Conservation (phyloP, 2,329 filamentous ascomycete species). For the Neobulgaria alba region DNA sequence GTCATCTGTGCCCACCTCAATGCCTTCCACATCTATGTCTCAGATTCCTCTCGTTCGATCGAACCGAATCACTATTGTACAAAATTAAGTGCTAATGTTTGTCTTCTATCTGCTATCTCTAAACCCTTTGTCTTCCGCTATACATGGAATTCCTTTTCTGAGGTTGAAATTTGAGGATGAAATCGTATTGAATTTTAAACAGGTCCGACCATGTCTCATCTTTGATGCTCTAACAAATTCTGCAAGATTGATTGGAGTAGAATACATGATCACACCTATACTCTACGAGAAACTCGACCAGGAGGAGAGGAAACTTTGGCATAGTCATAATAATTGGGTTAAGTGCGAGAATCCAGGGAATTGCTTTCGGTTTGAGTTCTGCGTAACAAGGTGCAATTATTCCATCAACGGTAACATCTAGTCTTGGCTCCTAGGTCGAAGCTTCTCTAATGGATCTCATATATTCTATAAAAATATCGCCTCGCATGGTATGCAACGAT, state of each 20-base stretch:
- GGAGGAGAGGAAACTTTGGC: constrained; percentile 70
- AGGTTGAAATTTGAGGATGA: background rate
- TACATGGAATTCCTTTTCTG: background rate
- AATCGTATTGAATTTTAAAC: too few species aligned
- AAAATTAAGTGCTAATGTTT: constrained; percentile 64
- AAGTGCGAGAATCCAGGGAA: too few species aligned
- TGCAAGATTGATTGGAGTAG: constrained; percentile 71
- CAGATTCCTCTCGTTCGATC: constrained; percentile 49
- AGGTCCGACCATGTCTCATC: constrained; percentile 65
- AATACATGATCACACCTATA: constrained; percentile 60
- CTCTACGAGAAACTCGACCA: constrained; percentile 57
- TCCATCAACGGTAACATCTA: too few species aligned
- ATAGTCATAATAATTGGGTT: too few species aligned
- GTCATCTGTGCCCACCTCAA: constrained; percentile 72
- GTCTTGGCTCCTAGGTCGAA: too few species aligned
- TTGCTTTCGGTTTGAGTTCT: too few species aligned
- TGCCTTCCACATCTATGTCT: constrained; percentile 71
- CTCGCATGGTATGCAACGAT: too few species aligned
- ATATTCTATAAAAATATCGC: too few species aligned
- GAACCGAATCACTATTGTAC: constrained; percentile 82
- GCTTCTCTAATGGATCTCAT: too few species aligned
- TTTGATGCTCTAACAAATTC: constrained; percentile 63
- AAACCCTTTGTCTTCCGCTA: constrained; percentile 48
- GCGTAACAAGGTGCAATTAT: too few species aligned
- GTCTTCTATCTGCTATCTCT: too few species aligned